Base-by-base conservation (phyloP, 2,329 filamentous ascomycete species). In the Claviceps cyperi region DNA sequence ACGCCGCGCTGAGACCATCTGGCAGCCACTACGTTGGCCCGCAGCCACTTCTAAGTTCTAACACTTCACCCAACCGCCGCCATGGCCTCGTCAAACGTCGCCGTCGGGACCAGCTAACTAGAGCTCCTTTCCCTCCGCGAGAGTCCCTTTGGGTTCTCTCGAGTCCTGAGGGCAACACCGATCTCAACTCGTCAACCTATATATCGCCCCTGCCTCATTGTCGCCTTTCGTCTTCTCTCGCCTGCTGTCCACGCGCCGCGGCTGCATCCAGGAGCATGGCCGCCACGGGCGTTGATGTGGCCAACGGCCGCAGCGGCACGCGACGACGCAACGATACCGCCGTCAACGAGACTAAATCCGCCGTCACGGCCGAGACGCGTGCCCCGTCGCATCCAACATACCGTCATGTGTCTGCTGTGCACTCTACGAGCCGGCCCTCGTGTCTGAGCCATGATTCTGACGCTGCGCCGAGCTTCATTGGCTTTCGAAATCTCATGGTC, bases 401-500 rank as follows among this genome's bases (percentile, higher is more conserved):
- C 70, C 85, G 88, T 57, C 92, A 98, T 77, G 81, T 94, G 55
- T 86, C 86, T 52, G 90, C 90, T 35, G 81, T 94, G 37, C 92
- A 98, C 67, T 81, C 81, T 7, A 64, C 77, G 57, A 68, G 76
- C 38, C 78, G 80, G 52, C 80, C 84, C 7, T 95, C 91, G 22
- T 89, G 85, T 59, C 74, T 97, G 46, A 95, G 88, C 67, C 84
- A 90, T 60, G 92, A 97, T 63, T 78, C 87, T 2, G 69, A 77
- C 44, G 71, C 71, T 11, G 73, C 81, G 2, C 87, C 90, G 21
- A 95, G 87, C 64, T 97, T 96, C 62, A 70, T 95, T 15, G 92
- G 92, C 0, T 97, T 98, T 63, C 77, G 91, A 53, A 98, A 98
- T 64, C 76, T 98, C 55, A 95, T 96, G 87, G 86, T 95, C 39